Percentiles rank a stretch among this genome's conserved stretches.
Conservation (phyloP, 768 basidiomycete genomes). For the Russula brevipes region DNA sequence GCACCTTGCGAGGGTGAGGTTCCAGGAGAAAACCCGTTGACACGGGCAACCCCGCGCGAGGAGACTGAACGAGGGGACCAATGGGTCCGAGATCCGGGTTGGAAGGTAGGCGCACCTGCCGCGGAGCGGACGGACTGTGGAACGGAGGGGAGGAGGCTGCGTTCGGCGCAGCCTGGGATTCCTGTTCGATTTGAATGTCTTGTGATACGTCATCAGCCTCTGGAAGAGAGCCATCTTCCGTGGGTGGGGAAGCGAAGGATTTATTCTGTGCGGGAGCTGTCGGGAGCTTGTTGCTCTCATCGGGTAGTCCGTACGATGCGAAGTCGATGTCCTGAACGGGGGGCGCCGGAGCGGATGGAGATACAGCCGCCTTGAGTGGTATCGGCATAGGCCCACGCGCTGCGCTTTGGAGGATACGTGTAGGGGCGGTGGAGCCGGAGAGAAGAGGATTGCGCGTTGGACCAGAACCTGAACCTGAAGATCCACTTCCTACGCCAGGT, state of each 20-base stretch:
- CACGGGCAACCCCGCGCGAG: constrained; percentile 34
- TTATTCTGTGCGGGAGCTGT: constrained; percentile 40
- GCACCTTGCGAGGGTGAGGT: constrained; percentile 48
- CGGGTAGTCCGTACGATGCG: constrained; percentile 59
- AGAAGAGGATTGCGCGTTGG: constrained; percentile 34
- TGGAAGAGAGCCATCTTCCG: constrained; percentile 17
- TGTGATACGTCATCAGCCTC: constrained; percentile 4
- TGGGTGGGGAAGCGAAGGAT: constrained; percentile 16
- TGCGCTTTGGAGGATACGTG: constrained; percentile 42
- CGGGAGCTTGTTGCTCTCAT: constrained; percentile 49
- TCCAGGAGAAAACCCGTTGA: constrained; percentile 50
- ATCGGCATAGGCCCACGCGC: constrained; percentile 60
- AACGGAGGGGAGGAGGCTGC: constrained; percentile 44
- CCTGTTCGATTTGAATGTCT: constrained; percentile 11
- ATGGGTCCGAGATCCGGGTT: constrained; percentile 71
- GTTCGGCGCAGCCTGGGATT: constrained; percentile 7
- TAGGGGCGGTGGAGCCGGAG: constrained; percentile 66
- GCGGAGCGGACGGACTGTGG: constrained; percentile 46
- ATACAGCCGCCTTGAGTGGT: constrained; percentile 65
- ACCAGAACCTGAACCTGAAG: constrained; percentile 19
- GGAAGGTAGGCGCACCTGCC: constrained; percentile 38
- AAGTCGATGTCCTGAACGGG: constrained; percentile 73
- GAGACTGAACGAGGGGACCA: constrained; percentile 54
- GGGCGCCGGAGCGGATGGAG: constrained; percentile 75
- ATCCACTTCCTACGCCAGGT: constrained; percentile 14